Evolutionary conservation across 345 rosid species (phyloP).

Genomic region (Boechera stricta): DNA sequence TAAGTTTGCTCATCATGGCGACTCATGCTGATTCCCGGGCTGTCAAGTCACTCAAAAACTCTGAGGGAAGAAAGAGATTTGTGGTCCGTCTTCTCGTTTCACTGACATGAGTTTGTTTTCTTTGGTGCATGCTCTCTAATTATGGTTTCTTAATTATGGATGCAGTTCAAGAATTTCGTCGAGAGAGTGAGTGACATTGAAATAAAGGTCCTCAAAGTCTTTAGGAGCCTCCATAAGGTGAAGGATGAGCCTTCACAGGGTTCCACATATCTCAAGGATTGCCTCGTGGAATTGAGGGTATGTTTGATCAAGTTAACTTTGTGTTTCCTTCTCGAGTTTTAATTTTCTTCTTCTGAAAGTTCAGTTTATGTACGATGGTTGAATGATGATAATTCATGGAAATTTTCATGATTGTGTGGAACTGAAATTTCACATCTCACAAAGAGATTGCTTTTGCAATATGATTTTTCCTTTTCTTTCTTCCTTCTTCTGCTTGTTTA

Average conservation of each 20-base stretch:
- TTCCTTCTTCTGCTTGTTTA: no score
- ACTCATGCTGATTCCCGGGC: no score
- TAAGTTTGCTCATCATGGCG: no score
- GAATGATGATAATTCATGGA: no score
- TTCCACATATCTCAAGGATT: constrained; percentile 68
- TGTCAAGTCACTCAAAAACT: no score
- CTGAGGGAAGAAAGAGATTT: constrained; percentile 9
- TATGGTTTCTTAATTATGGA: background rate
- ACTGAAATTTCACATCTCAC: no score
- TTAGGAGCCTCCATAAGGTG: constrained; percentile 59
- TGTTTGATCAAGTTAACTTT: constrained; percentile 4
- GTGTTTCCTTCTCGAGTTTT: background rate
- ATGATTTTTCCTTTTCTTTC: no score
- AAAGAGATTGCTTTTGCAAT: no score
- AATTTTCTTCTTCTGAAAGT: background rate
- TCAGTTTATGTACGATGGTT: no score
- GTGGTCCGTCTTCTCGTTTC: constrained; percentile 4
- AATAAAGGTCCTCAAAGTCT: constrained; percentile 50
- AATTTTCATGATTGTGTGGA: no score
- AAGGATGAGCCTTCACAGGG: constrained; percentile 78
- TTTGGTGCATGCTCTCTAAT: constrained; percentile 6
- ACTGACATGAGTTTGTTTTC: background rate
- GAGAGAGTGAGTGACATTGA: constrained; percentile 67
- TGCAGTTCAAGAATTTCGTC: constrained; percentile 67
- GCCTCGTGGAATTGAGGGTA: constrained; percentile 85